These are phyloP conservation scores for Gaultheria prostrata DNA, from an alignment of 148 eudicot genomes.

Conservation along the genomic window DNA sequence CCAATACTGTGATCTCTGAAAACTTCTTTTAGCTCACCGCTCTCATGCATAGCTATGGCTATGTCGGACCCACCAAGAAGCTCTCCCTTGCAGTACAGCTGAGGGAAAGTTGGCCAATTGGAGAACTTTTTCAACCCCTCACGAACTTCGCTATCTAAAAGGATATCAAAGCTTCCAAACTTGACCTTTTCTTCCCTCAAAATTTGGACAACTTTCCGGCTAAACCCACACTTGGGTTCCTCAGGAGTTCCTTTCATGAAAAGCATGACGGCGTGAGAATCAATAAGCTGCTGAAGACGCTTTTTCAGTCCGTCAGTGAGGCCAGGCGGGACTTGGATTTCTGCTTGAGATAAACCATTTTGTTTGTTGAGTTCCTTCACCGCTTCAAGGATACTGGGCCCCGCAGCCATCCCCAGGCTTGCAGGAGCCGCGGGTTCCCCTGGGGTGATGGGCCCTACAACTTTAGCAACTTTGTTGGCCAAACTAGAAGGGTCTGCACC, in stretches of 20 bases:
- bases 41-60: conserved; percentile 74
- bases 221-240: conserved; percentile 87
- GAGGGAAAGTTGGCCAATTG: conserved; percentile 98
- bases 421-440: conserved; percentile 91
- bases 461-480: conserved; percentile 89
- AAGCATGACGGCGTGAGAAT: conserved; percentile 75
- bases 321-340: conserved; percentile 29
- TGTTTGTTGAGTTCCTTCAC: conserved; percentile 60
- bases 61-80: conserved; percentile 93
- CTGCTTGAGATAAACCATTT: conserved; percentile 36
- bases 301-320: conserved; percentile 37
- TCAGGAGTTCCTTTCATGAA: conserved; percentile 96
- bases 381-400: conserved; percentile 70
- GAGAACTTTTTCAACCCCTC: conserved; percentile 93
- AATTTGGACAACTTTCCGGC: conserved; percentile 75
- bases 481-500: conserved; percentile 93
- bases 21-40: conserved; percentile 74
- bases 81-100: conserved; percentile 90
- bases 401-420: conserved; percentile 92
- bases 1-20: conserved; percentile 60
- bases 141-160: conserved; percentile 62
- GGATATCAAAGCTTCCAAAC: conserved; percentile 89
- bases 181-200: conserved; percentile 69
- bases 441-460: conserved; percentile 61
- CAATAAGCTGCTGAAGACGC: conserved; percentile 55